Evolutionary conservation across 805 yeast species (phyloP).

Genomic region (Candida pseudoglaebosa): DNA sequence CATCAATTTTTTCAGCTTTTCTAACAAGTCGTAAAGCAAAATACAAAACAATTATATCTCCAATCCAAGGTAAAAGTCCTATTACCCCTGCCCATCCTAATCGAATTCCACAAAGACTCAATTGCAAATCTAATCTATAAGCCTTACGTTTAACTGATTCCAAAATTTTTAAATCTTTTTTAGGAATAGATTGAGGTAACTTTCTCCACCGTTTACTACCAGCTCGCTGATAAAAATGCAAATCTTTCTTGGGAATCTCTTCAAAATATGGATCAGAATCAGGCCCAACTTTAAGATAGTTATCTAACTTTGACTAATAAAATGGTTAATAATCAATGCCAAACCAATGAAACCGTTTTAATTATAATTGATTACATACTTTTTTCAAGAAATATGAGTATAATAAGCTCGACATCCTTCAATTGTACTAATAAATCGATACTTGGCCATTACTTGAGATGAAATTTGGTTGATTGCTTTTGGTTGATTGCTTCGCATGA

Average conservation of each 20-base stretch:
- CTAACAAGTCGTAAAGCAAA: constrained; percentile 28
- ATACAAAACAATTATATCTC: constrained; percentile 27
- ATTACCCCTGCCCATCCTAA: constrained; percentile 42
- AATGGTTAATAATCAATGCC: no score
- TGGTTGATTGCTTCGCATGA: no score
- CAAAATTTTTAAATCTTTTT: constrained; percentile 29
- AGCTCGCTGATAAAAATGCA: constrained; percentile 38
- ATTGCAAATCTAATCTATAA: constrained; percentile 36
- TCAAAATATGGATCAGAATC: constrained; percentile 38
- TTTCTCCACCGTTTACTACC: constrained; percentile 39
- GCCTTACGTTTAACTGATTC: constrained; percentile 35
- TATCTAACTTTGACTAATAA: constrained; percentile 12
- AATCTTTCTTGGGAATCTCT: constrained; percentile 35
- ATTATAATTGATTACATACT: no score
- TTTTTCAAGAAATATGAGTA: constrained; percentile 35
- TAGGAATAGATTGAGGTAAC: constrained; percentile 32
- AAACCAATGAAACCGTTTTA: no score
- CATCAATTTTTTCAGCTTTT: constrained; percentile 32
- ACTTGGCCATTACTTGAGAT: no score
- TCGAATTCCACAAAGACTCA: constrained; percentile 36
- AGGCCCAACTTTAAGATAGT: constrained; percentile 22
- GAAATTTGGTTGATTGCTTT: no score
- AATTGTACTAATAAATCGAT: no score
- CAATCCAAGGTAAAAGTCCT: constrained; percentile 41
- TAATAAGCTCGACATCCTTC: constrained; percentile 27